Conservation (phyloP, 2,329 filamentous ascomycete species). For the Diaporthe amygdali region DNA sequence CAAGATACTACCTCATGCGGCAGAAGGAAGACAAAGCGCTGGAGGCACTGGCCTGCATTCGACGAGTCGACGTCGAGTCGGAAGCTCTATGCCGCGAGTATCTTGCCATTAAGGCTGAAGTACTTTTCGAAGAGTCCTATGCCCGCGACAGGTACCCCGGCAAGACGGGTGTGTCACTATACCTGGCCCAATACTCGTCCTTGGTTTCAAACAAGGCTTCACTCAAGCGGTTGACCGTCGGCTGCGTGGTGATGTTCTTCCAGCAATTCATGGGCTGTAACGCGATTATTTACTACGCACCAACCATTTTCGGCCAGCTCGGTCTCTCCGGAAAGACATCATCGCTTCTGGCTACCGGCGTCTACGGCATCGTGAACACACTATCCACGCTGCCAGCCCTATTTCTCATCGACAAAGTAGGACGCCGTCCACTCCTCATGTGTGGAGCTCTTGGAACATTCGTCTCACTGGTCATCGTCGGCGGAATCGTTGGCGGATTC, state of each 20-base stretch:
- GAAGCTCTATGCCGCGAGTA: conserved; percentile 38
- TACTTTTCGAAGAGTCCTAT: conserved; percentile 40
- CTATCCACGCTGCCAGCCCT: conserved; percentile 60
- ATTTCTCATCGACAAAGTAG: conserved; percentile 60
- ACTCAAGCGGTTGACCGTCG: conserved; percentile 55
- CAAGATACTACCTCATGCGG: conserved; percentile 40
- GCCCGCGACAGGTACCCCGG: conserved; percentile 36
- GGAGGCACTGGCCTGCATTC: conserved; percentile 36
- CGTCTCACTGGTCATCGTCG: conserved; percentile 60
- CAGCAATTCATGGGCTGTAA: conserved; percentile 50
- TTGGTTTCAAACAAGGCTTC: conserved; percentile 36
- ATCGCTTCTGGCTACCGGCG: conserved; percentile 43
- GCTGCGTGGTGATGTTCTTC: conserved; percentile 61
- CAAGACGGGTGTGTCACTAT: conserved; percentile 36
- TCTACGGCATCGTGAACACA: conserved; percentile 57
- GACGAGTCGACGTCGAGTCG: conserved; percentile 38
- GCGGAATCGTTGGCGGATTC: conserved; percentile 55
- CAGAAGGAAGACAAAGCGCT: conserved; percentile 38
- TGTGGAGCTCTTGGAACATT: conserved; percentile 58
- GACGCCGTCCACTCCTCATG: conserved; percentile 59
- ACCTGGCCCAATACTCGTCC: conserved; percentile 36
- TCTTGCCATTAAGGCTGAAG: conserved; percentile 43
- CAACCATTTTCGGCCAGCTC: conserved; percentile 40
- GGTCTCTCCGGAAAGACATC: conserved; percentile 33
- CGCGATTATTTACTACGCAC: conserved; percentile 57